phyloP scores from a whole-genome alignment of 2,329 filamentous ascomycete genomes.

The Cladosporium sp. region DNA sequence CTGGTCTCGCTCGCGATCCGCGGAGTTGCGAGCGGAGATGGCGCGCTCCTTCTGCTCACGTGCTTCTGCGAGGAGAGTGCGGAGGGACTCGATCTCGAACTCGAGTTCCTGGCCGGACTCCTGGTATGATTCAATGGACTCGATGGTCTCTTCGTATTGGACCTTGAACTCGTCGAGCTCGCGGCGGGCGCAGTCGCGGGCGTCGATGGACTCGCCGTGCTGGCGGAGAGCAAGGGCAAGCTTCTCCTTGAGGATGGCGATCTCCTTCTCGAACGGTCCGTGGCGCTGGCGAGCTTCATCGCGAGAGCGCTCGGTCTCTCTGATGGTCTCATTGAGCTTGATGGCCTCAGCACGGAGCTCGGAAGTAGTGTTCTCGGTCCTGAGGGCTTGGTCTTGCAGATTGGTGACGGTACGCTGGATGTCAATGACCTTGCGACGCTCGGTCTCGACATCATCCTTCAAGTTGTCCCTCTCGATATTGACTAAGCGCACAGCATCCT shows the following conservation, averaged over 20 bases:
- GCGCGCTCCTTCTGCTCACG: slow-evolving; percentile 38
- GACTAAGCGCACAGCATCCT: slow-evolving; percentile 32
- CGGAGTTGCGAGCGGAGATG: slow-evolving; percentile 32
- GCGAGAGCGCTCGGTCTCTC: slow-evolving; percentile 33
- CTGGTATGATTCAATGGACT: slow-evolving; percentile 19
- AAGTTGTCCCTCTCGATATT: slow-evolving; percentile 33
- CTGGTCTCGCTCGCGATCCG: slow-evolving; percentile 34
- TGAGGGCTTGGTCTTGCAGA: slow-evolving; percentile 25
- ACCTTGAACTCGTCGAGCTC: slow-evolving; percentile 32
- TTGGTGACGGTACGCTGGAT: slow-evolving; percentile 29
- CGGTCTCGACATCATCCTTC: slow-evolving; percentile 33
- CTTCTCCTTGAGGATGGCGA: slow-evolving; percentile 32
- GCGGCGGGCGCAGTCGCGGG: slow-evolving; percentile 30
- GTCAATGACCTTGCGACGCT: slow-evolving; percentile 31
- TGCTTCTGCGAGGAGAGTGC: slow-evolving; percentile 32
- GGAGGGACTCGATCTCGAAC: slow-evolving; percentile 36
- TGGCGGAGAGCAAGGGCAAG: slow-evolving; percentile 32
- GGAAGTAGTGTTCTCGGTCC: neutral
- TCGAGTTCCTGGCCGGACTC: slow-evolving; percentile 22
- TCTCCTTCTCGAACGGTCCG: slow-evolving; percentile 28
- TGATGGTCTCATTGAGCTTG: slow-evolving; percentile 32
- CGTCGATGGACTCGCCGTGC: slow-evolving; percentile 27
- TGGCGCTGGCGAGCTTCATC: slow-evolving; percentile 33
- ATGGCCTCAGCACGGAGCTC: slow-evolving; percentile 29
- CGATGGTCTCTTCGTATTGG: slow-evolving; percentile 34